phyloP scores from a whole-genome alignment of 108 stramenopile genomes.

The Mediolabrus comicus region DNA sequence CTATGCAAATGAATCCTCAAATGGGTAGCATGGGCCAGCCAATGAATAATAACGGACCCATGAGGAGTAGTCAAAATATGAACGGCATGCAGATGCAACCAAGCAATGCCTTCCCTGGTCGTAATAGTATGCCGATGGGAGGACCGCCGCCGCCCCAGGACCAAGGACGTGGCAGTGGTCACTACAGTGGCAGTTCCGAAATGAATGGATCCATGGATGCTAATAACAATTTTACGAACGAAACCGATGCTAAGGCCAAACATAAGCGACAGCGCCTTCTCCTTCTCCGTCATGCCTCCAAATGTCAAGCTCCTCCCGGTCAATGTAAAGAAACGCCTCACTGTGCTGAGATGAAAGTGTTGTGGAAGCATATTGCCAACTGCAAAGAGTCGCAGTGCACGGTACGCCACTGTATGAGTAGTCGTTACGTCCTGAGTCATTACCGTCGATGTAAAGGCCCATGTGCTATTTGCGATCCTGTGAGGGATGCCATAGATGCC shows the following conservation, averaged over 20 bases:
- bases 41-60: constrained; percentile 2
- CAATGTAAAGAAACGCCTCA: constrained; percentile 93
- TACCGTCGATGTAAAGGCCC: constrained; percentile 92
- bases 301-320: constrained; percentile 80
- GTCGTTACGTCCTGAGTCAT: constrained; percentile 96
- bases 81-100: constrained; percentile 6
- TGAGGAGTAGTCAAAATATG: not conserved
- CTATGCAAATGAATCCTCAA: constrained; percentile 12
- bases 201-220: constrained; percentile 8
- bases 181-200: not conserved
- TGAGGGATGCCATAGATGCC: constrained; percentile 91
- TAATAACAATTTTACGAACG: constrained; percentile 5
- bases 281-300: constrained; percentile 95
- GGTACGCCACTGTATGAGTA: constrained; percentile 96
- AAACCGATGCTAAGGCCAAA: constrained; percentile 76
- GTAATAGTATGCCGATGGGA: constrained; percentile 9
- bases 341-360: constrained; percentile 96
- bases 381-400: constrained; percentile 94
- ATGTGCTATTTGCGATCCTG: constrained; percentile 96
- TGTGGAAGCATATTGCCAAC: constrained; percentile 98
- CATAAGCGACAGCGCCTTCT: constrained; percentile 98
- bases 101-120: constrained; percentile 7
- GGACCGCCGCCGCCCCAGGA: constrained; percentile 4
- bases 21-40: constrained; percentile 2
- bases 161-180: not conserved